Percentiles rank a stretch among this genome's conserved stretches.
Evolutionary conservation across 768 basidiomycete genomes (phyloP).

Genomic region (Tricholoma terreum): DNA sequence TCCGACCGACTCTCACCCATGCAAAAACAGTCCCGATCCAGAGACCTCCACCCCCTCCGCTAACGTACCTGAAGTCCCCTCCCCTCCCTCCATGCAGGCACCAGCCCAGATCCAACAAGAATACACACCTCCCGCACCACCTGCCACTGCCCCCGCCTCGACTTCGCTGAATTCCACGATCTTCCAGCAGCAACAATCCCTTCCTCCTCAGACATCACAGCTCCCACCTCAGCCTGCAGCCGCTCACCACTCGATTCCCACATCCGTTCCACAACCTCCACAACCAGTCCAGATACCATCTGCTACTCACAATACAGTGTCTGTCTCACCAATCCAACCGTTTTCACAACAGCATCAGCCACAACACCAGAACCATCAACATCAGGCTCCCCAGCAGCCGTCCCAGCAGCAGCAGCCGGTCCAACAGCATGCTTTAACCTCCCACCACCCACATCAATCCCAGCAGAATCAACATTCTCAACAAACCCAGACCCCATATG

Average conservation of each 20-base stretch:
- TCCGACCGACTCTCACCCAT: background rate
- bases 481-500: slow-evolving; percentile 50
- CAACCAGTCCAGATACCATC: slow-evolving; percentile 32
- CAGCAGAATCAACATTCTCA: slow-evolving; percentile 41
- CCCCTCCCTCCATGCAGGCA: slow-evolving; percentile 27
- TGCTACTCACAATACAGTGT: slow-evolving; percentile 22
- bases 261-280: slow-evolving; percentile 27
- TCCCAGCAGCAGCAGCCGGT: slow-evolving; percentile 24
- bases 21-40: slow-evolving; percentile 11
- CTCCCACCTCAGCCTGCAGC: slow-evolving; percentile 18
- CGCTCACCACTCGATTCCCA: slow-evolving; percentile 20
- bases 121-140: slow-evolving; percentile 22
- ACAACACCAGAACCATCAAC: slow-evolving; percentile 32
- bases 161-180: slow-evolving; percentile 37
- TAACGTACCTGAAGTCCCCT: slow-evolving; percentile 29
- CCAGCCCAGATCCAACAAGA: slow-evolving; percentile 30
- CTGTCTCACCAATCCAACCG: slow-evolving; percentile 40
- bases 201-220: slow-evolving; percentile 28
- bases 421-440: slow-evolving; percentile 15
- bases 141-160: slow-evolving; percentile 39
- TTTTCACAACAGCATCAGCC: slow-evolving; percentile 40
- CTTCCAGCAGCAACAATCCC: slow-evolving; percentile 45
- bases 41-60: slow-evolving; percentile 15
- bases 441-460: slow-evolving; percentile 27
- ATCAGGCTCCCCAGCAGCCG: slow-evolving; percentile 14